A percentile compares a stretch with the other conserved stretches of the same genome.
These are phyloP conservation scores for Thermoascus crustaceus DNA, from an alignment of 2,329 filamentous ascomycete species.

Conservation along the genomic window DNA sequence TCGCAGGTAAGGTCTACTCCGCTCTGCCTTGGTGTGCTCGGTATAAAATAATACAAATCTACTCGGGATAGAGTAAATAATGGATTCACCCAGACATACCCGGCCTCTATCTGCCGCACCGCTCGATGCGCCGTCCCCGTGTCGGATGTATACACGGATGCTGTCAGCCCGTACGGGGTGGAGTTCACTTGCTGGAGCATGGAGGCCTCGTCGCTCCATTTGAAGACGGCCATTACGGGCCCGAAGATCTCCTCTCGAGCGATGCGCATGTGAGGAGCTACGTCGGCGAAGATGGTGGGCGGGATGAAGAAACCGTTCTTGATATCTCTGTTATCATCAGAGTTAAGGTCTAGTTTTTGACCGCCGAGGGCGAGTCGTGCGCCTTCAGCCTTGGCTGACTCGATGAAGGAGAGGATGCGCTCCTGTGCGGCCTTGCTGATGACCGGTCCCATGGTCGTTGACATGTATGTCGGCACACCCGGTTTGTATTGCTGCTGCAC, in stretches of 20 bases:
- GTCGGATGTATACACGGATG: not conserved
- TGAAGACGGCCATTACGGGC: constrained; percentile 29
- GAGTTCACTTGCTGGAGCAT: not conserved
- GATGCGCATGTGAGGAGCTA: constrained; percentile 46
- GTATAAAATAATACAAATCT: no score
- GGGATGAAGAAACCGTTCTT: not conserved
- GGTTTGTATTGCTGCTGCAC: constrained; percentile 10
- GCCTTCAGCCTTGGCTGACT: constrained; percentile 1
- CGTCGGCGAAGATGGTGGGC: not conserved
- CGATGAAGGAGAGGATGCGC: constrained; percentile 10
- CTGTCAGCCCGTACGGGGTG: not conserved
- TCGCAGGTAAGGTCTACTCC: no score
- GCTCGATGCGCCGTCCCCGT: not conserved
- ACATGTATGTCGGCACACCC: constrained; percentile 11
- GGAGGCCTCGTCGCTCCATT: not conserved
- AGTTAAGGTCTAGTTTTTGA: not conserved
- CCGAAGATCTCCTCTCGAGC: constrained; percentile 68
- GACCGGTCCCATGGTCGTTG: constrained; percentile 4
- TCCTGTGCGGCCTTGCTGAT: constrained; percentile 12
- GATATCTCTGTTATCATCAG: not conserved
- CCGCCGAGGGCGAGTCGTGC: constrained; percentile 1
- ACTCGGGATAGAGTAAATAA: no score
- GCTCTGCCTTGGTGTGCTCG: no score
- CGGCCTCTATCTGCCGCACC: not conserved
- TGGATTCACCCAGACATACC: not conserved